Percentiles rank a stretch among this genome's conserved stretches.
Evolutionary conservation across 805 yeast genomes (phyloP).

Genomic region (Saccharomyces jurei): DNA sequence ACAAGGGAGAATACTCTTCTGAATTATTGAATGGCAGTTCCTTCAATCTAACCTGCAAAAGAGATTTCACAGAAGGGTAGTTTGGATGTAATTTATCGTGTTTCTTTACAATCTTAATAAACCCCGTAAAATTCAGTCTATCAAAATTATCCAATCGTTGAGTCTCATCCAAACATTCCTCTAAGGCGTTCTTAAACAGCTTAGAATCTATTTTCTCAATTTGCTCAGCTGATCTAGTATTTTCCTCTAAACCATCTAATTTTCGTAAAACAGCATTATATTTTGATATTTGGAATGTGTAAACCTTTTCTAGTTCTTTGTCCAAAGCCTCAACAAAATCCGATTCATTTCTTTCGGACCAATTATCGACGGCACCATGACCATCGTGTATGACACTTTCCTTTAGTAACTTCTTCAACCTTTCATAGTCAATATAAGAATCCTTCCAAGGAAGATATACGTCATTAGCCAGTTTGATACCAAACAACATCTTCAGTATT

Average conservation of each 20-base stretch:
- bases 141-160: slow-evolving; percentile 86
- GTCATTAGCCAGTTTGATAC: slow-evolving; percentile 73
- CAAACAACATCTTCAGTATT: slow-evolving; percentile 59
- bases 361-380: slow-evolving; percentile 28
- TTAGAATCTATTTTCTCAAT: slow-evolving; percentile 45
- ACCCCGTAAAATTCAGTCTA: slow-evolving; percentile 89
- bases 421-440: slow-evolving; percentile 58
- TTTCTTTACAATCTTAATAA: slow-evolving; percentile 87
- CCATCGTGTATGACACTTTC: slow-evolving; percentile 46
- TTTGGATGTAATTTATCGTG: slow-evolving; percentile 86
- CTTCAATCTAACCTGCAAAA: slow-evolving; percentile 79
- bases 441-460: slow-evolving; percentile 83
- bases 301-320: slow-evolving; percentile 66
- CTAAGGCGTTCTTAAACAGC: slow-evolving; percentile 59
- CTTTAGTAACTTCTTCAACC: slow-evolving; percentile 57
- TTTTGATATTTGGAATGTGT: slow-evolving; percentile 58
- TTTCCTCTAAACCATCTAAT: slow-evolving; percentile 55
- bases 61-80: slow-evolving; percentile 74
- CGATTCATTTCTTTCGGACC: slow-evolving; percentile 69
- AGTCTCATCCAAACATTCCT: slow-evolving; percentile 63
- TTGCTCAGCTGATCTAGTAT: slow-evolving; percentile 37
- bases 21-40: slow-evolving; percentile 86
- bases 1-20: slow-evolving; percentile 88
- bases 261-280: slow-evolving; percentile 60
- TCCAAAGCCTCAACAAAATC: slow-evolving; percentile 61